These are phyloP conservation scores for Cryphonectria parasitica DNA, from an alignment of 2,329 filamentous ascomycete species.

Conservation along the genomic window DNA sequence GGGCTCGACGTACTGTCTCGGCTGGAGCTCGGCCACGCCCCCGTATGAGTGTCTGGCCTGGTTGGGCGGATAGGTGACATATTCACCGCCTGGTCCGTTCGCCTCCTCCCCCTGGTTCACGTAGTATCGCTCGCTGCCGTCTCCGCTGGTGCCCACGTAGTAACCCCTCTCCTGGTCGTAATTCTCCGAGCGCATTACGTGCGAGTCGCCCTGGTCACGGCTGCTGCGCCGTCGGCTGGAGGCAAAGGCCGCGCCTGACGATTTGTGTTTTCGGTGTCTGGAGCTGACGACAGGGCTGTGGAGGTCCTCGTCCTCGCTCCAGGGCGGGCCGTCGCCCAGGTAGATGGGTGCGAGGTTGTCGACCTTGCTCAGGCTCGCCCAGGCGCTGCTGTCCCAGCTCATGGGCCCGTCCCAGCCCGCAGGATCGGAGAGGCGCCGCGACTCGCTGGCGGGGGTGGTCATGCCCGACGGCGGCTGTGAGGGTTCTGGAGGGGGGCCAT, in stretches of 20 bases:
- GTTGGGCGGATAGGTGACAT: slow-evolving; percentile 75
- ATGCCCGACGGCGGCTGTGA: slow-evolving; percentile 73
- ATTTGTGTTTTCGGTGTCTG: slow-evolving; percentile 85
- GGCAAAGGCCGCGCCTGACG: slow-evolving; percentile 56
- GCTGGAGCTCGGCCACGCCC: slow-evolving; percentile 49
- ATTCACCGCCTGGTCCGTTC: slow-evolving; percentile 78
- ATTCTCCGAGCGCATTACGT: slow-evolving; percentile 51
- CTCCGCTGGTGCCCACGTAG: slow-evolving; percentile 67
- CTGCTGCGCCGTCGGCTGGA: slow-evolving; percentile 53
- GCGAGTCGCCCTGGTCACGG: slow-evolving; percentile 45
- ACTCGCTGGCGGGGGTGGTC: slow-evolving; percentile 84
- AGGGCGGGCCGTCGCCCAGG: slow-evolving; percentile 87
- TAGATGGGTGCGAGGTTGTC: slow-evolving; percentile 80
- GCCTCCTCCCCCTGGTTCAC: slow-evolving; percentile 70
- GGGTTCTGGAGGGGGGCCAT: slow-evolving; percentile 82
- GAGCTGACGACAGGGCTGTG: slow-evolving; percentile 88
- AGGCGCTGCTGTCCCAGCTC: slow-evolving; percentile 56
- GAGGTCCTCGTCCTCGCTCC: slow-evolving; percentile 93
- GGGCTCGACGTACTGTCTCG: slow-evolving; percentile 48
- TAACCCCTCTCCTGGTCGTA: slow-evolving; percentile 67
- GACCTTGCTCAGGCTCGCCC: slow-evolving; percentile 62
- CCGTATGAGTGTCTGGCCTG: slow-evolving; percentile 60
- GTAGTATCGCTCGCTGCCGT: slow-evolving; percentile 77
- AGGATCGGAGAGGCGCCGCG: slow-evolving; percentile 82
- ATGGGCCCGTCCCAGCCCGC: slow-evolving; percentile 73